Percentiles rank a stretch among this genome's conserved stretches.
Evolutionary conservation across 129 eudicot genomes (phyloP).

Genomic region (Lonicera japonica): DNA sequence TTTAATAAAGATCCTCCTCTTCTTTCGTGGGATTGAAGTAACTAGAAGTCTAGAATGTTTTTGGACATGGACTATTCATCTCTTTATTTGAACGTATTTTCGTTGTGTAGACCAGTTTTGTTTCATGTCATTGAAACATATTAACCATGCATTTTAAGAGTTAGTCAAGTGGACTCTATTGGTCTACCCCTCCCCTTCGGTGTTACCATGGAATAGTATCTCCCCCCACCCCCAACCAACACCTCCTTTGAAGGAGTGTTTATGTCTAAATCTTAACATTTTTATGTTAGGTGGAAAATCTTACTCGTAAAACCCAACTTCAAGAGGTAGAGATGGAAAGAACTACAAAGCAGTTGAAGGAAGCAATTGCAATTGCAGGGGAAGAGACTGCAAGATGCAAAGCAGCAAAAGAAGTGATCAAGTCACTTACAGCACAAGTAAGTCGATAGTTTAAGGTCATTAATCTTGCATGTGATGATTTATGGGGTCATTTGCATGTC

Average conservation of each 20-base stretch:
- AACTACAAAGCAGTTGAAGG: constrained; percentile 71
- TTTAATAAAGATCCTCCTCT: neutral
- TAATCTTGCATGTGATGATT: neutral
- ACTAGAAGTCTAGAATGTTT: neutral
- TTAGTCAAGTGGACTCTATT: neutral
- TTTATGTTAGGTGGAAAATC: constrained; percentile 66
- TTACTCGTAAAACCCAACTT: constrained; percentile 69
- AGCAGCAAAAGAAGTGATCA: constrained; percentile 97
- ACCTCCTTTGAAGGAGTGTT: neutral
- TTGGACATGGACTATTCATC: neutral
- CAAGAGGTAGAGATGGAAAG: constrained; percentile 88
- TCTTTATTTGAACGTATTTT: neutral
- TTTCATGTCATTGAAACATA: neutral
- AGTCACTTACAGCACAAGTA: constrained; percentile 96
- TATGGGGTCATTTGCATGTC: neutral
- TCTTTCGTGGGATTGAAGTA: neutral
- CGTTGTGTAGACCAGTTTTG: neutral
- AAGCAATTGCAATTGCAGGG: constrained; percentile 79
- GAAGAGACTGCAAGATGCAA: constrained; percentile 97
- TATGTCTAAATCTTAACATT: constrained; percentile 2
- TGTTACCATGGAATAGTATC: neutral
- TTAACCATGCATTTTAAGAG: neutral
- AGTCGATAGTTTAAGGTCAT: constrained; percentile 16
- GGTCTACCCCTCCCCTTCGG: neutral
- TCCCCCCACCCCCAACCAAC: too few relatives aligned